Percentiles rank a stretch among this genome's conserved stretches.
Evolutionary conservation across 495 filamentous ascomycete genomes (phyloP).

Genomic region (Aspergillus incahuasiensis): DNA sequence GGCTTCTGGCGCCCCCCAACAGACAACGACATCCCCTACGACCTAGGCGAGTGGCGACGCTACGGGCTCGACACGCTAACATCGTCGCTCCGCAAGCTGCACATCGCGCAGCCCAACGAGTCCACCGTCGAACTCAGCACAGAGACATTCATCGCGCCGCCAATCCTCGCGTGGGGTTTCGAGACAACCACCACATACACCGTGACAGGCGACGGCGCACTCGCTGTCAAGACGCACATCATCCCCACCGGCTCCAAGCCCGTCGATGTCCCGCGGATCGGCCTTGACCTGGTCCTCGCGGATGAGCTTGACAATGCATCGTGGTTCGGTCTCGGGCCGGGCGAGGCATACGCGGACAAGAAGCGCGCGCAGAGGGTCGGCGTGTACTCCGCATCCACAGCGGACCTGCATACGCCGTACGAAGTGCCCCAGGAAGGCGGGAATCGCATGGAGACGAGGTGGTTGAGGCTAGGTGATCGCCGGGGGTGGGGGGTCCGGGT

Average conservation of each 20-base stretch:
- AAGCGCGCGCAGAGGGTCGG: conserved; percentile 51
- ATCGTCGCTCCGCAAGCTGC: background rate
- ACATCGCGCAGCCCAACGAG: background rate
- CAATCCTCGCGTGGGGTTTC: conserved; percentile 55
- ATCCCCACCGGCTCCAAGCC: conserved; percentile 46
- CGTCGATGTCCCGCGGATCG: conserved; percentile 51
- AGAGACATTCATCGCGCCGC: conserved; percentile 49
- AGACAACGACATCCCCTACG: conserved; percentile 57
- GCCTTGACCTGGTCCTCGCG: conserved; percentile 46
- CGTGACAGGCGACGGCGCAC: conserved; percentile 36
- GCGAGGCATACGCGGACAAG: conserved; percentile 60
- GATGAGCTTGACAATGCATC: conserved; percentile 32
- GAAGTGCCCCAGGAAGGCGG: conserved; percentile 62
- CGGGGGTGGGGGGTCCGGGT: conserved; percentile 34
- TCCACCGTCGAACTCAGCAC: conserved; percentile 17
- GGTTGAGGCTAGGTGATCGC: conserved; percentile 44
- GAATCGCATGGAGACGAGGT: conserved; percentile 56
- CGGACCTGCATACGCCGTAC: conserved; percentile 51
- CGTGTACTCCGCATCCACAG: conserved; percentile 38
- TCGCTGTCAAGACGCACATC: conserved; percentile 32
- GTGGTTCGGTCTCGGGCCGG: conserved; percentile 61
- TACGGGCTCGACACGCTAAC: conserved; percentile 17
- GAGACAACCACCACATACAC: conserved; percentile 44
- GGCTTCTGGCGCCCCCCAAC: conserved; percentile 51
- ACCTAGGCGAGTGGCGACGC: conserved; percentile 33